Base-by-base conservation (phyloP, 495 filamentous ascomycete species). In the Parathielavia appendiculata region DNA sequence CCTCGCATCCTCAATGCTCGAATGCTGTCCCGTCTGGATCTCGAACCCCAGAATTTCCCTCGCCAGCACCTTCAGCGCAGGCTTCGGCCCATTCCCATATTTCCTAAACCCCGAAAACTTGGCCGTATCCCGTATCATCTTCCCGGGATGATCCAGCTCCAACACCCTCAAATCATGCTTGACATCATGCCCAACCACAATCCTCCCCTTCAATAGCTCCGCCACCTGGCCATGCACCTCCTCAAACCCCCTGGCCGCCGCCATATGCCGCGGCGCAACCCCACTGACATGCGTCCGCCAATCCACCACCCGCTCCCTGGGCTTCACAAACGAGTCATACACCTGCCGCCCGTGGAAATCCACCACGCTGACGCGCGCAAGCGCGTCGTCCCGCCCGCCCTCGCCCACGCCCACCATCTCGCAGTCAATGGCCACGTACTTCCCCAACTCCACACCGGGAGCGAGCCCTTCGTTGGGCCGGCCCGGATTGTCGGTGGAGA, bases 371-470 rank as follows among this genome's bases (percentile, higher is more conserved):
- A 91, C 86, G 13, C 93, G 81, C 4, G 95, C 93, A 34, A 97
- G 81, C 4, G 81, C 82, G 12, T 85, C 86, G 12, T 75, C 71
- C 65, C 88, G 82, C 41, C 86, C 83, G 4, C 79, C 79, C 1
- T 86, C 83, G 2, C 90, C 90, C 12, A 91, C 83, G 40, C 93
- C 93, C 17, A 98, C 92, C 93, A 98, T 98, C 75, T 98, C 93
- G 72, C 93, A 97, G 75, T 98, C 95, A 45, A 98, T 81, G 36
- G 90, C 87, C 45, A 98, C 70, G 66, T 93, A 97, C 79, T 90
- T 93, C 51, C 91, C 92, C 46, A 87, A 67, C 46, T 87, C 82
- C 16, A 73, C 36, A 20, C 60, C 66, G 4, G 71, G 59, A 7
- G 78, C 69, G 6, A 83, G 70, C 16, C 83, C 83, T 20, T 75